phyloP scores from a whole-genome alignment of 1,139 yeast species.

The Yamadazyma epiphylla region DNA sequence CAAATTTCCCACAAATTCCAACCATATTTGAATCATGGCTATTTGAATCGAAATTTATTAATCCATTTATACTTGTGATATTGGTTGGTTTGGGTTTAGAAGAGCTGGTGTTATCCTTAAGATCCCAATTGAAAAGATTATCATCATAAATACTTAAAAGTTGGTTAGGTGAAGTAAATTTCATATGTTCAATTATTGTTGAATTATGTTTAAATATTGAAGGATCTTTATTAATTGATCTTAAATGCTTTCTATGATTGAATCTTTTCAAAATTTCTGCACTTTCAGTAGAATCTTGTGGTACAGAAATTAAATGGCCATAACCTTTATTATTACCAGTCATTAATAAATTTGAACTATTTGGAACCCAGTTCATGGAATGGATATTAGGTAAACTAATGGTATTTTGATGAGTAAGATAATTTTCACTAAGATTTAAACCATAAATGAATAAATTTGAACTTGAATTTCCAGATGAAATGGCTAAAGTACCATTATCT shows the following conservation, averaged over 20 bases:
- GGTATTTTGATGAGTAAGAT: constrained; percentile 70
- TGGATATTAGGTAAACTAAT: constrained; percentile 67
- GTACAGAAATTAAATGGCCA: constrained; percentile 66
- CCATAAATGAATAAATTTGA: constrained; percentile 66
- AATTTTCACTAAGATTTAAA: constrained; percentile 38
- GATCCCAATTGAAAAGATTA: constrained; percentile 70
- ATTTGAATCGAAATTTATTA: constrained; percentile 50
- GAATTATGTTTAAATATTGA: constrained; percentile 18
- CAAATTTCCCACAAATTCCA: constrained; percentile 67
- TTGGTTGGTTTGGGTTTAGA: constrained; percentile 43
- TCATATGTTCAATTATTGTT: constrained; percentile 22
- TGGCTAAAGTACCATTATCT: constrained; percentile 47
- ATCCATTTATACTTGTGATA: constrained; percentile 50
- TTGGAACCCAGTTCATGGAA: constrained; percentile 60
- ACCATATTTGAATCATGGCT: constrained; percentile 30
- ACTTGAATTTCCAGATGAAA: constrained; percentile 54
- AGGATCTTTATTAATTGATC: constrained; percentile 19
- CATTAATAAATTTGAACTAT: constrained; percentile 36
- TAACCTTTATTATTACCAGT: constrained; percentile 72
- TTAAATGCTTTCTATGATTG: constrained; percentile 65
- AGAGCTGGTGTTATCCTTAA: constrained; percentile 39
- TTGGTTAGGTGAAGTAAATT: constrained; percentile 17
- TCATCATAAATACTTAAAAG: constrained; percentile 60
- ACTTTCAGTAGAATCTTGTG: constrained; percentile 30
- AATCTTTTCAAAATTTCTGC: constrained; percentile 75